Conservation (phyloP, 2,329 filamentous ascomycete genomes). For the Myriosclerotinia curreyana region DNA sequence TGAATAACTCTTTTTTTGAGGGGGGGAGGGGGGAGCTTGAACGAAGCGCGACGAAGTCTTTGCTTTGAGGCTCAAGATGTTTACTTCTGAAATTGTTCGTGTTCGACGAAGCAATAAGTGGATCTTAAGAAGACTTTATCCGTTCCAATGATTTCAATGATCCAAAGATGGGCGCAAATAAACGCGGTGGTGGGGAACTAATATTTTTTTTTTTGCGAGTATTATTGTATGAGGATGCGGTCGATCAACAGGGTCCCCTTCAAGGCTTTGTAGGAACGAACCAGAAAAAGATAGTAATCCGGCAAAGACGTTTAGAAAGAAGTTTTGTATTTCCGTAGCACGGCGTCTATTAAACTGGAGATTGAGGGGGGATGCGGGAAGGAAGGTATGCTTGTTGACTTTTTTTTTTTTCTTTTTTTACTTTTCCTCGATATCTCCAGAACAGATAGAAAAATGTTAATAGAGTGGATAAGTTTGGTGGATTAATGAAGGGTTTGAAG, state of each 20-base stretch:
- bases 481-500: neutral
- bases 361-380: constrained; percentile 17
- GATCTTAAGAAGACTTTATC: constrained; percentile 22
- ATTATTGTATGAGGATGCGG: constrained; percentile 12
- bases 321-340: constrained; percentile 9
- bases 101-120: constrained; percentile 24
- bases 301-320: constrained; percentile 11
- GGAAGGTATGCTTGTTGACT: constrained; percentile 17
- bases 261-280: constrained; percentile 9
- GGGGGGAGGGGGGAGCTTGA: constrained; percentile 14
- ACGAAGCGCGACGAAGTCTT: constrained; percentile 16
- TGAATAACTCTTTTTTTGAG: neutral
- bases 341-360: constrained; percentile 23
- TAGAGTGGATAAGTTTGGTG: constrained; percentile 11
- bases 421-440: constrained; percentile 6
- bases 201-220: constrained; percentile 15
- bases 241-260: constrained; percentile 22
- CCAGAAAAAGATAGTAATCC: constrained; percentile 10
- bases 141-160: constrained; percentile 11
- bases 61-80: constrained; percentile 22
- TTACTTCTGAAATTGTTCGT: constrained; percentile 20
- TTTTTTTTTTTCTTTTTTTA: constrained; percentile 10
- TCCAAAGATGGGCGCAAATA: constrained; percentile 22
- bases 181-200: constrained; percentile 23
- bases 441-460: constrained; percentile 4